These are phyloP conservation scores for Pseudovirgaria hyperparasitica DNA, from an alignment of 2,329 filamentous ascomycete species.

Conservation along the genomic window DNA sequence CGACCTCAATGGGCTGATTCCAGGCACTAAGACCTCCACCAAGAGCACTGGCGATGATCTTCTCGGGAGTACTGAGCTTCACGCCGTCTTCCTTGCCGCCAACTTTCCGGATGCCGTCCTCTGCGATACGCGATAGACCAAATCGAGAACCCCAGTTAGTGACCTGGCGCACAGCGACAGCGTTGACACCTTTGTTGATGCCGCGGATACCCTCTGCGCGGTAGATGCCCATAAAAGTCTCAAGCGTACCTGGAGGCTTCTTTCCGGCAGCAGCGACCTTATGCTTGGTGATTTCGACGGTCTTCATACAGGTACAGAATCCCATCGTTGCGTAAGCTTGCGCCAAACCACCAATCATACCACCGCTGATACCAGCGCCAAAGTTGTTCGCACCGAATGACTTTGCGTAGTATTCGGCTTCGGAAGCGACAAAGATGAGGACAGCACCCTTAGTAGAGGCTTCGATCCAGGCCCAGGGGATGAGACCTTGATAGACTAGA, in stretches of 20 bases:
- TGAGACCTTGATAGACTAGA: constrained; percentile 95
- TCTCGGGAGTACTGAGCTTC: constrained; percentile 70
- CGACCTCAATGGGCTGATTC: constrained; percentile 99
- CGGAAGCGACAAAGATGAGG: constrained; percentile 95
- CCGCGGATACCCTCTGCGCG: constrained; percentile 83
- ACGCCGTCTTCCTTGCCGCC: constrained; percentile 70
- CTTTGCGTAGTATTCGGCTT: constrained; percentile 91
- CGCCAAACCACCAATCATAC: constrained; percentile 86
- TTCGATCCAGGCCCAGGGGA: constrained; percentile 99
- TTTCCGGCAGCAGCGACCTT: constrained; percentile 76
- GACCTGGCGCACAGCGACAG: constrained; percentile 96
- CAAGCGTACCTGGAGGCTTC: constrained; percentile 80
- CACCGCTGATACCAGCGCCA: constrained; percentile 74
- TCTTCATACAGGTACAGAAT: constrained; percentile 99
- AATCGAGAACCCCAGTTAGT: constrained; percentile 99
- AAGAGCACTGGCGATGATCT: constrained; percentile 73
- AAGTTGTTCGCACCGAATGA: constrained; percentile 75
- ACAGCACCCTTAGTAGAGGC: constrained; percentile 98
- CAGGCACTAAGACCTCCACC: constrained; percentile 93
- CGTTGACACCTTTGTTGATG: constrained; percentile 98
- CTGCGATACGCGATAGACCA: constrained; percentile 81
- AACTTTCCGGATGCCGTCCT: constrained; percentile 68
- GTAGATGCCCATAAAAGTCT: constrained; percentile 96
- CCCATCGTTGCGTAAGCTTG: constrained; percentile 99
- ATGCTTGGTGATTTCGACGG: constrained; percentile 97